Evolutionary conservation across 805 yeast species (phyloP), one percentile per base, ranked within the genome.

Genomic region (Ogataea zsoltii): DNA sequence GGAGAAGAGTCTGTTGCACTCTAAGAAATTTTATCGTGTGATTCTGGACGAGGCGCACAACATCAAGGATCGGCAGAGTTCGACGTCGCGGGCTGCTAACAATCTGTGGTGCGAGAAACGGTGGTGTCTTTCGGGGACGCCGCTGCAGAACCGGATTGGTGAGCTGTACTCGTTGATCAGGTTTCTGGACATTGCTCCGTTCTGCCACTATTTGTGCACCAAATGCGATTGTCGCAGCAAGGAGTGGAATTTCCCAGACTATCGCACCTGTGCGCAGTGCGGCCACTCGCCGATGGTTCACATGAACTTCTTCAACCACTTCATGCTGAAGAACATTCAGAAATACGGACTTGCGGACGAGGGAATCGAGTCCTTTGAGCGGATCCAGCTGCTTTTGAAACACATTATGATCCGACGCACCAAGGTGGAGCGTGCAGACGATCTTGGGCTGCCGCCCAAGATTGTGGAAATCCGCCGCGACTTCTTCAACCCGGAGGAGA

Each of bases 31-130:
- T 63, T 85, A 89, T 59, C 71, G 99, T 46, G 96, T 92, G 7
- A 79, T 94, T 13, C 69, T 94, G 41, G 99, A 94, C 68, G 99
- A 94, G 63, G 99, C 99, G 1, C 99, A 94, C 63, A 92, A 92
- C 60, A 92, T 94, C 71, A 94, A 94, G 62, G 98, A 94, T 64
- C 76, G 98, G 47, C 90, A 90, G 44, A 83, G 94, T 43, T 92
- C 92, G 19, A 94, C 99, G 0, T 91, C 98, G 0, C 83, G 86
- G 55, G 96, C 98, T 2, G 97, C 96, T 1, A 88, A 88, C 61
- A 71, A 73, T 48, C 67, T 94, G 45, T 68, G 75, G 26, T 80
- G 96, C 9, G 71, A 80, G 42, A 88, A 89, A 57, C 69, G 96
- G 53, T 88, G 96, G 86, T 94, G 99, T 66, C 65, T 94, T 25